Base-by-base conservation (phyloP, 129 eudicot genomes). In the Flaveria linearis region DNA sequence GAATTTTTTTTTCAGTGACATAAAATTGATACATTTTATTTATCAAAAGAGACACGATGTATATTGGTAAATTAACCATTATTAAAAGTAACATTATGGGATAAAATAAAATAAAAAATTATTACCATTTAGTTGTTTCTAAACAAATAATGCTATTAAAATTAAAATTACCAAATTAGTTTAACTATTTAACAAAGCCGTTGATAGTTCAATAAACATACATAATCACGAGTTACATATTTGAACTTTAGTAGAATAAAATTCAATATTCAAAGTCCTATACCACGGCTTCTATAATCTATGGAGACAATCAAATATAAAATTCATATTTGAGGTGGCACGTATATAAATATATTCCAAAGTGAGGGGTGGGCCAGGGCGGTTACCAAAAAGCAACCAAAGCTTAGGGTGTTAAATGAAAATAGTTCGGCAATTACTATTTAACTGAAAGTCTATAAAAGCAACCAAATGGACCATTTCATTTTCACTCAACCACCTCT, bases 381-480 rank as follows among this genome's bases (percentile, higher is more conserved):
- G 18, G 22, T 15, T 42, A 50, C 13, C 11, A 1, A 15, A 67
- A 73, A 43, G 22, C 0, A 10, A 42, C n/a, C 36, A 67, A 74
- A 73, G 20, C 66, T 56, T 12, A 79, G 53, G 69, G 56, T 15
- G 17, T 1, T 25, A 11, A 53, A n/a, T 9, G 28, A 73, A 63
- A 74, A 28, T 67, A 56, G 6, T 56, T 67, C 28, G 63, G 70
- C 69, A 80, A 36, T 74, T 56, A 53, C 80, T 74, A 36, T 74
- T 67, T 53, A 61, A 13, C 84, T 26, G 49, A 73, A 73, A 30
- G 55, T 74, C 84, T 80, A 80, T 80, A 80, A 22, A 78, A 66
- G 49, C 71, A 66, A 67, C 84, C 62, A 80, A 80, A 30, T 66
- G 64, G 52, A 74, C 52, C 78, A 64, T 55, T 13, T 56, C 53